Conservation (phyloP, 257 asterid genomes). For the Voacanga thouarsii region DNA sequence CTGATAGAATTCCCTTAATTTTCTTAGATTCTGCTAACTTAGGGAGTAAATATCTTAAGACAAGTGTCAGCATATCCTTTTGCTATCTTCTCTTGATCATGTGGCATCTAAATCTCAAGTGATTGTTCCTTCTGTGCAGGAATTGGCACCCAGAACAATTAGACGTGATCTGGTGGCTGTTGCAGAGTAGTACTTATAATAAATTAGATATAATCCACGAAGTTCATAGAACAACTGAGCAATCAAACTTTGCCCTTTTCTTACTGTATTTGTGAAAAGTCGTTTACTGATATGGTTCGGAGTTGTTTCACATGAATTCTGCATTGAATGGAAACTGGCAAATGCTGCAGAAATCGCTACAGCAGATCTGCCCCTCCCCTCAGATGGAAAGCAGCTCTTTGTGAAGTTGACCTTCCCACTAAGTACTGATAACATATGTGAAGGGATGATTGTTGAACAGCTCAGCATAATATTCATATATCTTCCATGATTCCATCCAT, state of each 20-base stretch:
- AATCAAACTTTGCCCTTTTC: background rate
- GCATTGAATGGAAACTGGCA: conserved; percentile 96
- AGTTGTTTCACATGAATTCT: conserved; percentile 62
- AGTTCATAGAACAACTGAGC: no score
- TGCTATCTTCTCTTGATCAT: background rate
- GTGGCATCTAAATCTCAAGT: background rate
- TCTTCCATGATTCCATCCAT: background rate
- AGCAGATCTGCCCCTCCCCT: conserved; percentile 63
- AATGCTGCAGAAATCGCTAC: conserved; percentile 89
- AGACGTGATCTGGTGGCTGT: background rate
- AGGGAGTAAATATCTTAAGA: background rate
- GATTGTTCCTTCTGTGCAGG: no score
- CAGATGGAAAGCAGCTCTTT: conserved; percentile 87
- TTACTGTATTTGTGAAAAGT: background rate
- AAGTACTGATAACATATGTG: conserved; percentile 17
- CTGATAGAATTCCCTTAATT: background rate
- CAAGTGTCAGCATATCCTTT: background rate
- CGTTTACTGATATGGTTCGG: conserved; percentile 5
- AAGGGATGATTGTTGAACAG: background rate
- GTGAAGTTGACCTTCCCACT: conserved; percentile 50
- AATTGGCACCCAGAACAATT: background rate
- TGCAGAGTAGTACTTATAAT: no score
- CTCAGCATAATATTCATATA: background rate
- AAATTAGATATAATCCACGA: background rate
- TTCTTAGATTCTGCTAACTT: background rate